A percentile compares a stretch with the other conserved stretches of the same genome.
Evolutionary conservation across 768 basidiomycete species (phyloP).

Genomic region (Hygrophorus russula): DNA sequence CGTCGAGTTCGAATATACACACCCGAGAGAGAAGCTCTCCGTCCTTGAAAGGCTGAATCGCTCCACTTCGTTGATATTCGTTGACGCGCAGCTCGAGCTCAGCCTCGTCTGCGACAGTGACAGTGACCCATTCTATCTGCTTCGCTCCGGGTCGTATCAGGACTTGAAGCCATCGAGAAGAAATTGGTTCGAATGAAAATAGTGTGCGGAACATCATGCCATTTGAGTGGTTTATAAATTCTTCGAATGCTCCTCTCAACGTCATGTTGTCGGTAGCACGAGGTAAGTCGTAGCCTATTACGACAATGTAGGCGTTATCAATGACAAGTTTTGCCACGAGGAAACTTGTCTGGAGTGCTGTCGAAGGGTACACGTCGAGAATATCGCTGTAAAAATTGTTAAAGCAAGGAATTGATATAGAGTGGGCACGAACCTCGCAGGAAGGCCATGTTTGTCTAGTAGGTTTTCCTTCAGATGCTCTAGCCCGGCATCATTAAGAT

Average conservation of each 20-base stretch:
- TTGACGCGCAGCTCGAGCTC: background rate
- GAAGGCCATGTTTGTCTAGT: background rate
- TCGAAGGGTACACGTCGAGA: conserved; percentile 1
- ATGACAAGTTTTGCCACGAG: background rate
- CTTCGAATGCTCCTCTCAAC: background rate
- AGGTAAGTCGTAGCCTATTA: background rate
- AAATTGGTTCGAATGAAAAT: background rate
- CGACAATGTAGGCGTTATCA: background rate
- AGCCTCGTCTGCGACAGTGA: background rate
- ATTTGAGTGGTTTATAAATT: conserved; percentile 1
- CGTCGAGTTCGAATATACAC: conserved; percentile 1
- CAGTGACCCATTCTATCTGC: background rate
- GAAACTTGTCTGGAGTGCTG: background rate
- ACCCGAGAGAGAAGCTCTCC: conserved; percentile 2
- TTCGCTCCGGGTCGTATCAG: too few species aligned
- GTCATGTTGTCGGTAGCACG: background rate
- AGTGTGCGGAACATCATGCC: conserved; percentile 2
- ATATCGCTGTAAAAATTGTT: background rate
- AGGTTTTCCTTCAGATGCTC: background rate
- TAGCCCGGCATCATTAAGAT: background rate
- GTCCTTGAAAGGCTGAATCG: background rate
- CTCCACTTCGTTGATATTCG: background rate
- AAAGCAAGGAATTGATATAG: background rate
- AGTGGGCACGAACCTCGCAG: background rate
- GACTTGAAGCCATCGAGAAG: background rate